Evolutionary conservation across 2,329 filamentous ascomycete genomes (phyloP).

Genomic region (Calonectria pseudoreteaudii): DNA sequence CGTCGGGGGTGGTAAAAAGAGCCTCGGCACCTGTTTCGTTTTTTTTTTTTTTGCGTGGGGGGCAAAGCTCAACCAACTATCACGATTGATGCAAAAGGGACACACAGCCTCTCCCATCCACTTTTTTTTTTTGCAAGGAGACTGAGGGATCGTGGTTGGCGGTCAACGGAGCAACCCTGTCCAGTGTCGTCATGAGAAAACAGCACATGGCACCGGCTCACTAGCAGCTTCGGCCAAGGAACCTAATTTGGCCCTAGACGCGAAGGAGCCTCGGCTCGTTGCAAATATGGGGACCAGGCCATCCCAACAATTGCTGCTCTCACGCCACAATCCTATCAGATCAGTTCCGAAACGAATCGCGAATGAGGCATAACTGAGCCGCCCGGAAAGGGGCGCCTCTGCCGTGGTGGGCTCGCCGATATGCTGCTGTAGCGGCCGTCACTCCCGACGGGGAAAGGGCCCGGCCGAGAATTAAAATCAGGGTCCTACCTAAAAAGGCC

Average conservation of each 20-base stretch:
- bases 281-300: neutral
- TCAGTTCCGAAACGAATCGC: neutral
- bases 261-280: slow-evolving; percentile 5
- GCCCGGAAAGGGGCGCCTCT: neutral
- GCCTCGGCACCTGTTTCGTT: neutral
- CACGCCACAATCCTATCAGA: neutral
- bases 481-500: neutral
- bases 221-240: slow-evolving; percentile 5
- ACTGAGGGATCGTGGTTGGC: neutral
- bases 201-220: neutral
- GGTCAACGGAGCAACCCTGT: slow-evolving; percentile 9
- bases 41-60: neutral
- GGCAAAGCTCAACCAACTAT: neutral
- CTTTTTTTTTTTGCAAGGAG: slow-evolving; percentile 5
- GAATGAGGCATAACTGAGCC: neutral
- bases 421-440: neutral
- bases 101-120: neutral
- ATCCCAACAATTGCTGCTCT: slow-evolving; percentile 19
- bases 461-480: neutral
- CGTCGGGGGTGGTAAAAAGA: neutral
- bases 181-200: slow-evolving; percentile 22
- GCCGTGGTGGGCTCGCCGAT: neutral
- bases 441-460: neutral
- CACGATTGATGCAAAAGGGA: neutral
- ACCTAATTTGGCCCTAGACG: slow-evolving; percentile 6